Percentiles rank a stretch among this genome's conserved stretches.
phyloP scores from a whole-genome alignment of 1,284 basidiomycete species.

The Ceratobasidium theobromae region DNA sequence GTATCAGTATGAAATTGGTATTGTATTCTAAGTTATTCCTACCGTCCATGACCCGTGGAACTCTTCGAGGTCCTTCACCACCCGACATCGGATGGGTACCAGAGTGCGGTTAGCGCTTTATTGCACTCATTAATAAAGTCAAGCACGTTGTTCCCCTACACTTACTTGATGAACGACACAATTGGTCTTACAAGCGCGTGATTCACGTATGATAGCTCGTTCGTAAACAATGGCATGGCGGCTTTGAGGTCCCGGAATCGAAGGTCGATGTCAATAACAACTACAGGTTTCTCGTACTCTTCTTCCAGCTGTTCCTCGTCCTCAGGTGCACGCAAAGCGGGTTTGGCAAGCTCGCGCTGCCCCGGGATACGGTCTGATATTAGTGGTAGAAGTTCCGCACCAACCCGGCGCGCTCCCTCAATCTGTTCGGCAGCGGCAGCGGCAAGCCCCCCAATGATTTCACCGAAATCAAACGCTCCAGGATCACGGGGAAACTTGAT shows the following conservation, averaged over 20 bases:
- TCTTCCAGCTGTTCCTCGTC: conserved; percentile 37
- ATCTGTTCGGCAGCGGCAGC: conserved; percentile 47
- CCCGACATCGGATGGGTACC: conserved; percentile 85
- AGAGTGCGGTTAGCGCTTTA: conserved; percentile 84
- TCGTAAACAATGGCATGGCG: conserved; percentile 87
- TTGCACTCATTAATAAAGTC: conserved; percentile 34
- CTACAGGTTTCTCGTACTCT: conserved; percentile 39
- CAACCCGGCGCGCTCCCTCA: conserved; percentile 33
- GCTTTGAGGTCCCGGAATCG: conserved; percentile 96
- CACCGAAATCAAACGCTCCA: conserved; percentile 78
- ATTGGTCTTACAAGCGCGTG: conserved; percentile 96
- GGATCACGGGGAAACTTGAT: conserved; percentile 93
- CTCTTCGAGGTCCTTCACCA: conserved; percentile 74
- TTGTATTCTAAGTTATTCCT: conserved; percentile 43
- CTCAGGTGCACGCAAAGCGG: conserved; percentile 76
- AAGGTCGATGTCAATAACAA: conserved; percentile 89
- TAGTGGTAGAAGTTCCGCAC: conserved; percentile 39
- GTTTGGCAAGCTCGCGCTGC: conserved; percentile 82
- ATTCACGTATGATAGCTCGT: conserved; percentile 87
- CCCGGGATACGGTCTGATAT: conserved; percentile 79
- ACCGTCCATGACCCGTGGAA: conserved; percentile 92
- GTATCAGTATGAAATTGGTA: conserved; percentile 36
- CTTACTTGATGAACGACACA: conserved; percentile 97
- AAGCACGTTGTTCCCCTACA: conserved; percentile 31
- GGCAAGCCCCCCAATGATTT: conserved; percentile 87